These are phyloP conservation scores for Acrasis kona DNA, from an alignment of 78 protist species.

Conservation along the genomic window DNA sequence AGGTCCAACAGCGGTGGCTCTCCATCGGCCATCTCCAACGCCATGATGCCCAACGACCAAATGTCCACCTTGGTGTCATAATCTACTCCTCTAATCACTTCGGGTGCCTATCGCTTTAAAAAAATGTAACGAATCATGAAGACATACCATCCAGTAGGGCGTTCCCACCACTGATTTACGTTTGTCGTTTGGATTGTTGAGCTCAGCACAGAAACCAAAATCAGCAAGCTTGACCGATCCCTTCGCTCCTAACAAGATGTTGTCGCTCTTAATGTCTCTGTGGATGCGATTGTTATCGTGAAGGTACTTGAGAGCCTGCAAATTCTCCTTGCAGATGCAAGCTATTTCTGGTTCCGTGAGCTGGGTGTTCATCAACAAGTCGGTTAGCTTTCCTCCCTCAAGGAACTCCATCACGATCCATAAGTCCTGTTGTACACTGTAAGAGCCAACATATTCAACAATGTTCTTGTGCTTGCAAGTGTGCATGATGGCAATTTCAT, in stretches of 20 bases:
- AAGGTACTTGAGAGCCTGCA: conserved; percentile 58
- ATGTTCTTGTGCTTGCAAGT: conserved; percentile 9
- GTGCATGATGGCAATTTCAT: conserved; percentile 5
- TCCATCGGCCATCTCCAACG: conserved; percentile 81
- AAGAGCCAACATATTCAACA: conserved; percentile 14
- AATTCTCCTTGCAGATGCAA: conserved; percentile 37
- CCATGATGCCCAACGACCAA: conserved; percentile 88
- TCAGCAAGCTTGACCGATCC: conserved; percentile 80
- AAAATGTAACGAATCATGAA: neutral
- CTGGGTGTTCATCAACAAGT: conserved; percentile 36
- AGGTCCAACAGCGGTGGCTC: conserved; percentile 77
- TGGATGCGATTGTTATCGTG: conserved; percentile 73
- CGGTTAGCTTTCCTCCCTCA: conserved; percentile 76
- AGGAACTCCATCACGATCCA: conserved; percentile 91
- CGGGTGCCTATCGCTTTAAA: conserved; percentile 93
- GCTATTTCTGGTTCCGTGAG: conserved; percentile 75
- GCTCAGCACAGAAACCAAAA: conserved; percentile 89
- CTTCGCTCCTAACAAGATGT: conserved; percentile 58
- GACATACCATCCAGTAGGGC: neutral
- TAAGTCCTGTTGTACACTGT: conserved; percentile 32
- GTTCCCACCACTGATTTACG: conserved; percentile 74
- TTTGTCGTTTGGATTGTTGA: conserved; percentile 55
- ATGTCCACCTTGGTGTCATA: conserved; percentile 80
- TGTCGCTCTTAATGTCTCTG: conserved; percentile 85
- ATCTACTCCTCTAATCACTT: conserved; percentile 75